A percentile compares a stretch with the other conserved stretches of the same genome.
These are phyloP conservation scores for Neurospora sp. DNA, from an alignment of 495 filamentous ascomycete genomes.

Conservation along the genomic window DNA sequence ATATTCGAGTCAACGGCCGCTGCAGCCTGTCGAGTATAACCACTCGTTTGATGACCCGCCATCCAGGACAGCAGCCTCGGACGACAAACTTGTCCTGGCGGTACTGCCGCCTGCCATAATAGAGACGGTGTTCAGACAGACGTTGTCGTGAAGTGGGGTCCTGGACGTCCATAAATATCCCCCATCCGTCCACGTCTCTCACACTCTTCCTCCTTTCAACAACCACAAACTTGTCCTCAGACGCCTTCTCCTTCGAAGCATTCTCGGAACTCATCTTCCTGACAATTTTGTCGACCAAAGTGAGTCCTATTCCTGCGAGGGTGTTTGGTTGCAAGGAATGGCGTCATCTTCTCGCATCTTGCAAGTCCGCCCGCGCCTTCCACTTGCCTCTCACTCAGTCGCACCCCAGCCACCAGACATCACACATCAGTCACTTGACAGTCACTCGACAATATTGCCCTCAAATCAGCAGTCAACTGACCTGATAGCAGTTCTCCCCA, in stretches of 20 bases:
- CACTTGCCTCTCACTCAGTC: neutral
- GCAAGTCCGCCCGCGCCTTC: neutral
- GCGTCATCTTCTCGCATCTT: neutral
- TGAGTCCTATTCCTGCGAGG: neutral
- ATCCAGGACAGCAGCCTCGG: neutral
- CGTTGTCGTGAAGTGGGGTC: neutral
- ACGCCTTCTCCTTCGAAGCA: neutral
- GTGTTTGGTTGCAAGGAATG: neutral
- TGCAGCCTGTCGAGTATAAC: neutral
- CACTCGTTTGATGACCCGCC: neutral
- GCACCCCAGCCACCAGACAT: neutral
- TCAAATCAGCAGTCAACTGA: neutral
- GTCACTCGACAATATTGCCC: neutral
- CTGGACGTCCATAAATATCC: neutral
- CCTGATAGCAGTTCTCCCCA: neutral
- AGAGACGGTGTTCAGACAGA: neutral
- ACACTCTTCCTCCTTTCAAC: neutral
- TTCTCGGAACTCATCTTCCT: neutral
- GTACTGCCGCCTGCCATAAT: neutral
- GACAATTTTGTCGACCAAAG: neutral
- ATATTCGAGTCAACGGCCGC: neutral
- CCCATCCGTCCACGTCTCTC: neutral
- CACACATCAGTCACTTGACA: neutral
- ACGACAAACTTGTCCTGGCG: neutral
- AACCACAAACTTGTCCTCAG: neutral